Percentiles rank a stretch among this genome's conserved stretches.
Evolutionary conservation across 225 moss, liverwort and hornwort species (phyloP).

Genomic region (Climacium dendroides): DNA sequence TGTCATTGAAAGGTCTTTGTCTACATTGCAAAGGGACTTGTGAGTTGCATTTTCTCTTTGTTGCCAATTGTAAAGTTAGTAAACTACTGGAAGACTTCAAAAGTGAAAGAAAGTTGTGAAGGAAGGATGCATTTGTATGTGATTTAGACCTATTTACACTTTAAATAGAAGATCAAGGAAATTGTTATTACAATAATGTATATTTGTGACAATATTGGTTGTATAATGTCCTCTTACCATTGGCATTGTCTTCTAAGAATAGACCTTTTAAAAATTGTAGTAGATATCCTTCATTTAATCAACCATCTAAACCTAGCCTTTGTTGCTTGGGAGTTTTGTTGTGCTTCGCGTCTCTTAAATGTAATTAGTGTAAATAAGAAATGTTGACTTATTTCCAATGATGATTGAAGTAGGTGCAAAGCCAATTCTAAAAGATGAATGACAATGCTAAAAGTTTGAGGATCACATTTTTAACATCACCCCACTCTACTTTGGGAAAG

Average conservation of each 20-base stretch:
- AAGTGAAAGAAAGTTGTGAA: not conserved
- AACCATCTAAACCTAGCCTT: not conserved
- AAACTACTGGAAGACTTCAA: not conserved
- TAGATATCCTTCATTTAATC: fast-evolving
- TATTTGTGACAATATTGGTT: not conserved
- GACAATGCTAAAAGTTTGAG: fast-evolving
- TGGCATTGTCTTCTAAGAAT: not conserved
- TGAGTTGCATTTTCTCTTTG: not conserved
- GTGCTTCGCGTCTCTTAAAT: fast-evolving
- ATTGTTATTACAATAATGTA: not conserved
- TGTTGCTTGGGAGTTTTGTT: not conserved
- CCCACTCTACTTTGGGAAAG: fast-evolving
- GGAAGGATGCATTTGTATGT: not conserved
- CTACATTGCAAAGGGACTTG: not conserved
- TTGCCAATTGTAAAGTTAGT: fast-evolving
- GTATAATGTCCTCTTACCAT: not conserved
- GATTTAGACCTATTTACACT: not conserved
- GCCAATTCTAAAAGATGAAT: fast-evolving
- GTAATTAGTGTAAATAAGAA: not conserved
- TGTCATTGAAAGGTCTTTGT: not conserved
- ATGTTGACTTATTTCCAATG: not conserved
- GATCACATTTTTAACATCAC: not conserved
- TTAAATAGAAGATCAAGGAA: not conserved
- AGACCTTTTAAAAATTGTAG: too few species aligned
- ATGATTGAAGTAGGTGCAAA: too few species aligned